Evolutionary conservation across 352 stramenopile genomes (phyloP).

Genomic region (Globisporangium viniferum): DNA sequence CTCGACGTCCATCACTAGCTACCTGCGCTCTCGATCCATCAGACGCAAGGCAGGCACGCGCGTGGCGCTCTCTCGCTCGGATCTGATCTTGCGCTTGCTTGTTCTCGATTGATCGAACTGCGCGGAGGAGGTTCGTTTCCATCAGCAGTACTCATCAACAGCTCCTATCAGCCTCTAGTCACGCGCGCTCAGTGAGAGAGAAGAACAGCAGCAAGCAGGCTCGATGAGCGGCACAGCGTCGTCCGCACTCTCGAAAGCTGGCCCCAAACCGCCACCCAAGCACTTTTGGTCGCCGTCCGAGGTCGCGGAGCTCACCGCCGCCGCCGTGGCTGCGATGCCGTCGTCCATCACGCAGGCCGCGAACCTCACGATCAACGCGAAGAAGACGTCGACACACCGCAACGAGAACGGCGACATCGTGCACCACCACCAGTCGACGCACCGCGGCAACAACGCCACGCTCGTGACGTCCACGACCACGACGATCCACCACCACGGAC

Average conservation of each 20-base stretch:
- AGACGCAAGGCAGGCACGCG: neutral
- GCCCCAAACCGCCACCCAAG: constrained; percentile 44
- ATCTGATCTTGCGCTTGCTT: neutral
- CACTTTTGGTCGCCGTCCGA: constrained; percentile 71
- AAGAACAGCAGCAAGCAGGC: neutral
- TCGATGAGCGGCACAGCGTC: constrained; percentile 44
- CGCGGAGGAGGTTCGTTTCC: neutral
- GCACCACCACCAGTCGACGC: constrained; percentile 74
- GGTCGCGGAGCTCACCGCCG: constrained; percentile 73
- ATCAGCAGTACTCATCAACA: neutral
- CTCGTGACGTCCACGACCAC: constrained; percentile 76
- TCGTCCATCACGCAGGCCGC: constrained; percentile 54
- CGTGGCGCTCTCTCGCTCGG: neutral
- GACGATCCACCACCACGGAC: constrained; percentile 60
- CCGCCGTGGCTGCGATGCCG: constrained; percentile 63
- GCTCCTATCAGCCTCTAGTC: neutral
- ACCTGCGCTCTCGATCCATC: neutral
- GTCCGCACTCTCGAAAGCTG: constrained; percentile 5
- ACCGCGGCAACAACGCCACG: constrained; percentile 63
- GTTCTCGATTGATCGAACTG: constrained; percentile 8
- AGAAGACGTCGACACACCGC: constrained; percentile 54
- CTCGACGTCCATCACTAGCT: neutral
- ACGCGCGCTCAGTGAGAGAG: neutral
- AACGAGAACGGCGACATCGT: constrained; percentile 76
- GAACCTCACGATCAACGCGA: constrained; percentile 37